phyloP scores from a whole-genome alignment of 225 moss, liverwort and hornwort genomes.

The Anthoceros angustus region DNA sequence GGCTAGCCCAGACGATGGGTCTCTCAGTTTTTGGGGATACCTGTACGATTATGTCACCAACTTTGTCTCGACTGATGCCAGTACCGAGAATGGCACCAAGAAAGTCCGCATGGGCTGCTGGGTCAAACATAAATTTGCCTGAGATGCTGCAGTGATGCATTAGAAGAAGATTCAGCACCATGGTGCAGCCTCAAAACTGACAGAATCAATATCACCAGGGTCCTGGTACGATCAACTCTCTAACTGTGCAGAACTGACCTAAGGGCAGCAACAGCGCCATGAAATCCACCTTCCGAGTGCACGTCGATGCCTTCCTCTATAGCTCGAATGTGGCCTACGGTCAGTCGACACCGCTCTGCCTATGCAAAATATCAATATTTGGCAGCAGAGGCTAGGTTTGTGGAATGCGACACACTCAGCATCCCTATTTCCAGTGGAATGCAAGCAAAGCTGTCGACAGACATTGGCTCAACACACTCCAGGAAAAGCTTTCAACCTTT shows the following conservation, averaged over 20 bases:
- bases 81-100: conserved; percentile 74
- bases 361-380: conserved; percentile 26
- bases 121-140: conserved; percentile 83
- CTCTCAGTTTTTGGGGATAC: conserved; percentile 10
- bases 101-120: conserved; percentile 76
- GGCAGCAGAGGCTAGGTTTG: not conserved
- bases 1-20: too few species aligned
- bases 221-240: not conserved
- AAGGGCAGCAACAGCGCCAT: conserved; percentile 62
- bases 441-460: not conserved
- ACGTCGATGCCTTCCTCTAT: conserved; percentile 32
- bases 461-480: not conserved
- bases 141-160: conserved; percentile 26
- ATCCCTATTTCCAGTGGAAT: not conserved
- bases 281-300: conserved; percentile 45
- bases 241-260: conserved; percentile 21
- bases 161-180: not conserved
- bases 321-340: conserved; percentile 62
- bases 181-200: not conserved
- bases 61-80: conserved; percentile 82
- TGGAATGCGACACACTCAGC: not conserved
- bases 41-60: conserved; percentile 87
- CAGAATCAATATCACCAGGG: not conserved
- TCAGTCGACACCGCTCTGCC: conserved; percentile 98
- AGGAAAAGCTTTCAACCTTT: not conserved